Percentiles rank a stretch among this genome's conserved stretches.
Evolutionary conservation across 2,329 filamentous ascomycete genomes (phyloP).

Genomic region (Fragosphaeria purpurea): DNA sequence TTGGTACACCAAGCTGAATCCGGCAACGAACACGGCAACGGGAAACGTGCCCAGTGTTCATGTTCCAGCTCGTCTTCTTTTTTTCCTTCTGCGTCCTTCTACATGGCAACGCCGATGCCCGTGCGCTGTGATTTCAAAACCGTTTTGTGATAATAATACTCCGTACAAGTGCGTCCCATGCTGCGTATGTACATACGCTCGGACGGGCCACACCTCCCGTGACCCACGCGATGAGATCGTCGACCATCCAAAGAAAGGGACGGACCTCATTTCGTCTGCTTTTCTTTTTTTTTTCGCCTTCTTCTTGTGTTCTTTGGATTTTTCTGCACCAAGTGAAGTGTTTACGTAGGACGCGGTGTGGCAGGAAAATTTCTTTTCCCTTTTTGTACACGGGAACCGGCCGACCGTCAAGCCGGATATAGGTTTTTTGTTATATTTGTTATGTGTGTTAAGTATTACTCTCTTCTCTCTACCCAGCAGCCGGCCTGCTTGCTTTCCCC

Average conservation of each 20-base stretch:
- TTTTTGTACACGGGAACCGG: not conserved
- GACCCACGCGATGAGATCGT: slow-evolving; percentile 5
- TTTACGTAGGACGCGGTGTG: no score
- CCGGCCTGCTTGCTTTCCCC: not conserved
- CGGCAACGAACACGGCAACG: not conserved
- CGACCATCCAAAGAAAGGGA: no score
- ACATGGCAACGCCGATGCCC: no score
- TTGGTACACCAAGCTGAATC: not conserved
- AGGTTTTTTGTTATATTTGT: not conserved
- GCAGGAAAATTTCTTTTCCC: not conserved
- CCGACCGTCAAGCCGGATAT: not conserved
- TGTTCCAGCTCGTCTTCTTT: no score
- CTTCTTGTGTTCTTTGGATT: not conserved
- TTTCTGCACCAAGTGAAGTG: no score
- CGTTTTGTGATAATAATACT: no score
- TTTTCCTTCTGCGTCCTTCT: no score
- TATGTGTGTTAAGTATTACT: no score
- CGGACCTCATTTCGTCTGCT: not conserved
- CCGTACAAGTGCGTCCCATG: no score
- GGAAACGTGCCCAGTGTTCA: not conserved
- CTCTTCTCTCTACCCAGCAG: no score
- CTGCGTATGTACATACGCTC: not conserved
- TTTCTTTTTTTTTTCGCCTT: not conserved
- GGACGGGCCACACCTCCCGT: not conserved
- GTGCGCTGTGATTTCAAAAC: no score